Percentiles rank a stretch among this genome's conserved stretches.
Conservation (phyloP, 306 rosid genomes). For the Aeschynomene evenia region DNA sequence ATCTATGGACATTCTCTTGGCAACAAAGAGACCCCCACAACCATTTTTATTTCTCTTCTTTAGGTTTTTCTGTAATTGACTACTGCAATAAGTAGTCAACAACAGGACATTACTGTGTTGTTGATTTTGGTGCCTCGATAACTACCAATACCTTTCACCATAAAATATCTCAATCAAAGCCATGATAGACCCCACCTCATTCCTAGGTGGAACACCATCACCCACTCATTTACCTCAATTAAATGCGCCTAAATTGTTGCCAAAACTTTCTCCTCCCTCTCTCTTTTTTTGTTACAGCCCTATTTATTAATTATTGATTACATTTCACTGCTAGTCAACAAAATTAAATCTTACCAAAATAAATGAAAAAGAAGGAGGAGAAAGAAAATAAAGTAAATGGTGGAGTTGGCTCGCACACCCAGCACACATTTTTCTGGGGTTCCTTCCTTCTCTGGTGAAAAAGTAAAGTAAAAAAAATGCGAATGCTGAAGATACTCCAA, state of each 20-base stretch:
- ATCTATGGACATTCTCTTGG: neutral
- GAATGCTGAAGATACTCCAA: constrained; percentile 23
- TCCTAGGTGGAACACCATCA: constrained; percentile 17
- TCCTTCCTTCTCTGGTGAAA: constrained; percentile 30
- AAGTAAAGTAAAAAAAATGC: neutral
- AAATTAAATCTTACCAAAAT: too few relatives aligned
- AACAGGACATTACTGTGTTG: neutral
- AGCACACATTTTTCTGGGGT: neutral
- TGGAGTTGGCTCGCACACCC: constrained; percentile 4
- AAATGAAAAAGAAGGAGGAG: neutral
- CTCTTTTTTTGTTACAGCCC: neutral
- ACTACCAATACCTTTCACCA: neutral
- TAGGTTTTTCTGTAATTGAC: neutral
- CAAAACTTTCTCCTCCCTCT: neutral
- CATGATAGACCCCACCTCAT: constrained; percentile 21
- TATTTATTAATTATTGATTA: constrained; percentile 12
- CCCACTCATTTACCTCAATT: neutral
- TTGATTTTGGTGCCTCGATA: neutral
- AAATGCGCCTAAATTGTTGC: constrained; percentile 23
- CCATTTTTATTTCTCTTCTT: neutral
- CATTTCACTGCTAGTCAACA: neutral
- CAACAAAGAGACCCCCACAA: constrained; percentile 15
- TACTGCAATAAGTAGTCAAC: neutral
- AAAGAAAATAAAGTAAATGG: neutral
- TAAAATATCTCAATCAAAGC: neutral